Evolutionary conservation across 257 asterid genomes (phyloP), one percentile per base, ranked within the genome.

Genomic region (Solanum habrochaites): DNA sequence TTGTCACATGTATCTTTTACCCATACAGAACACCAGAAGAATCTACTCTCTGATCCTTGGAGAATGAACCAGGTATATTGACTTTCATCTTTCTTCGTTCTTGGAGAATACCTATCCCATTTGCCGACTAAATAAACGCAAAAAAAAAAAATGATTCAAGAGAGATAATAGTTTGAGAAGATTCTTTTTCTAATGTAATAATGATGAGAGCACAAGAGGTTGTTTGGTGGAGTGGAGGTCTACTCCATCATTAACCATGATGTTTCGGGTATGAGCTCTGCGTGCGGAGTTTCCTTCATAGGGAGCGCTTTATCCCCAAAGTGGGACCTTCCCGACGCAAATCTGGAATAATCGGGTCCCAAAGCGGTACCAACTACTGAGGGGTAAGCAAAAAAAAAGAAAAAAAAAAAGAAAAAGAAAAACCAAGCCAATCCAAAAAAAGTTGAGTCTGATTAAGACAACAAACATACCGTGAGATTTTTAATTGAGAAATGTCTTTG

Each of bases 51-150:
- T 85, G 99, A 97, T 94, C 87, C 15, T 89, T 95, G 99, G 99
- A 95, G 99, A 92, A 97, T 97, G 98, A 89, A 90, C 91, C 99
- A 97, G 99, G 99, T 97, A 90, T 72, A 43, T 80, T 81, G 91
- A 52, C 67, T 16, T 45, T 45, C 35, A 49, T 13, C 75, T 39
- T 27, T 23, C 23, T 69, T 85, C 2, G 43, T 85, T 85, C 67
- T 49, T 29, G 42, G 85, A 47, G 85, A 47, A 49, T 23, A 42
- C 27, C 42, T 25, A 6, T 45, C 42, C 42, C 42, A 77, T 27
- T 45, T 27, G 27, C 84, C 11, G 5, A 42, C n/a, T 25, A 25
- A n/a, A 25, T 42, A 25, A 47, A 80, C 47, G 10, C 16, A 29
- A 80, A 80, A 47, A 80, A 80, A 47, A 80, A 47, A 78, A 45